Evolutionary conservation across 305 asterid species (phyloP).

Genomic region (Fraxinus albicans): DNA sequence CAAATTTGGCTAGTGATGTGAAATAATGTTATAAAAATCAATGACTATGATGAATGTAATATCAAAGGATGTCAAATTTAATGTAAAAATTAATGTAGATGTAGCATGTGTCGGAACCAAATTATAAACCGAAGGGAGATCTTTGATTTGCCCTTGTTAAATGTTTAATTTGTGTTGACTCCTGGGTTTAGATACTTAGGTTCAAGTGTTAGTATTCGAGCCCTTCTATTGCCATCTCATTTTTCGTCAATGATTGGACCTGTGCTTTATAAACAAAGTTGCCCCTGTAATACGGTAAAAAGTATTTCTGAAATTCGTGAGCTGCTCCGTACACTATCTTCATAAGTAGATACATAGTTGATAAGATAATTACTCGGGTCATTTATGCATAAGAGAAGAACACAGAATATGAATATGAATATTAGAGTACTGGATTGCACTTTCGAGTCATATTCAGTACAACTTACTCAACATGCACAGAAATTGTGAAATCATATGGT

Average conservation of each 20-base stretch:
- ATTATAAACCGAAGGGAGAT: background rate
- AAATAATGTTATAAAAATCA: background rate
- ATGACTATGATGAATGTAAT: background rate
- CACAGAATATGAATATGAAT: background rate
- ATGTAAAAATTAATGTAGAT: too few species aligned
- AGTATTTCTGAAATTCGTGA: background rate
- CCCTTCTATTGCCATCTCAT: background rate
- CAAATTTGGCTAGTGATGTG: background rate
- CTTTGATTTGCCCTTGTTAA: background rate
- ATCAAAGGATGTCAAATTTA: too few species aligned
- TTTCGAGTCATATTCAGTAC: background rate
- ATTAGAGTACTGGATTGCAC: background rate
- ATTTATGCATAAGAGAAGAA: background rate
- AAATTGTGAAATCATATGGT: background rate
- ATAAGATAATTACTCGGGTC: background rate
- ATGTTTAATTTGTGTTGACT: background rate
- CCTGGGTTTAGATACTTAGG: background rate
- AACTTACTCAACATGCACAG: background rate
- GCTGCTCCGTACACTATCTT: background rate
- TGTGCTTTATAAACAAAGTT: background rate
- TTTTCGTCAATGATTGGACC: background rate
- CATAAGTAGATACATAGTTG: background rate
- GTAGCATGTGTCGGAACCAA: background rate
- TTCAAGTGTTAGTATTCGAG: background rate
- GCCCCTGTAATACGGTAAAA: background rate